Evolutionary conservation across 257 asterid species (phyloP), one percentile per base, ranked within the genome.

Genomic region (Capsicum chinense): DNA sequence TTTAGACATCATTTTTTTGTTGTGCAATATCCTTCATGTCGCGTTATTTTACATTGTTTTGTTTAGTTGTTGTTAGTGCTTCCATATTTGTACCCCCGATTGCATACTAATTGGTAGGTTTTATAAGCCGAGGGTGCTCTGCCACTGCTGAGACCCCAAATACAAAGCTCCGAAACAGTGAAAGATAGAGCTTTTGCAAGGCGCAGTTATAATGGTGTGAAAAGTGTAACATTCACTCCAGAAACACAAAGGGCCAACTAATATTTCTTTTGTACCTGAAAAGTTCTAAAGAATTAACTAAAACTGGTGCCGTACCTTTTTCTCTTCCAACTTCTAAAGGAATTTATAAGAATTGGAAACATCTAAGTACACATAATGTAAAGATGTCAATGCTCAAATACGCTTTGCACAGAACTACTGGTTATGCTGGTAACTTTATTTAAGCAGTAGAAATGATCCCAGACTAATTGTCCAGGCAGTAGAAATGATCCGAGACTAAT

Each of bases 371-470:
- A 71, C 39, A 71, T 71, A n/a, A 71, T 9, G 2, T 58, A 47
- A 62, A 50, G 58, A 71, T 47, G 58, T 10, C 47, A 47, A 47
- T 71, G 79, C 56, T 69, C 14, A 39, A 39, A 7, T 19, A 50
- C 8, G 19, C 60, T 74, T 74, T 21, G 60, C 60, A 50, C 13
- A 4, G 60, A 12, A 74, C 19, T 4, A 17, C 19, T 11, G 17
- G 80, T 74, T 74, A 48, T 48, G 79, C 39, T 71, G 79, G 47
- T 60, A 62, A n/a, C 73, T 81, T 60, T 57, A 81, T 62, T 42
- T 44, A 13, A 67, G 60, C 84, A 63, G 60, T 63, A 63, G 19
- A 81, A 63, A 74, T 21, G 12, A 54, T 19, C n/a, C 57, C 13
- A 50, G 26, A 26, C 26, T 26, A 26, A 71, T 44, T 47, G 37